phyloP scores from a whole-genome alignment of 306 rosid genomes.

The Astragalus glycyphyllos region DNA sequence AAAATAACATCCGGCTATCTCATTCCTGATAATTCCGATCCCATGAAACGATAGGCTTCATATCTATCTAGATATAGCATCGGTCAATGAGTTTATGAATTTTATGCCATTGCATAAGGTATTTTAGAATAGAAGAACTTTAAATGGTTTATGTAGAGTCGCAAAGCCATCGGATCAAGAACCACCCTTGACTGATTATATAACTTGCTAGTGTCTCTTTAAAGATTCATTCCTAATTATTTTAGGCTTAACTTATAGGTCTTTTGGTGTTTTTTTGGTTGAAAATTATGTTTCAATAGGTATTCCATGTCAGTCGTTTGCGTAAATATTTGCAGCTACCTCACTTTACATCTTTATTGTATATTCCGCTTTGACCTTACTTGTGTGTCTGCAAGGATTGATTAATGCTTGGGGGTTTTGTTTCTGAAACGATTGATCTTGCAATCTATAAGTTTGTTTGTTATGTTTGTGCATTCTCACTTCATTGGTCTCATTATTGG shows the following conservation, averaged over 20 bases:
- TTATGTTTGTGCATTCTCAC: conserved; percentile 37
- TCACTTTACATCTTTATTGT: background rate
- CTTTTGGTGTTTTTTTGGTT: conserved; percentile 4
- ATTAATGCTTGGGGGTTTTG: background rate
- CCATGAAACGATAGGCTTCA: background rate
- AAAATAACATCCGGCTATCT: conserved; percentile 22
- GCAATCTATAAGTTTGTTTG: background rate
- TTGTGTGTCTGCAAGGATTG: conserved; percentile 12
- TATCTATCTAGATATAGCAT: conserved; percentile 26
- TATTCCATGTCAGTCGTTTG: conserved; percentile 4
- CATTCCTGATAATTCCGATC: conserved; percentile 16
- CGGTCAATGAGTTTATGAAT: conserved; percentile 21
- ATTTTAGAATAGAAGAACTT: conserved; percentile 3
- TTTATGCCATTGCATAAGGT: conserved; percentile 16
- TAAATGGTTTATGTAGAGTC: conserved; percentile 1
- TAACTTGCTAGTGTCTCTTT: conserved; percentile 20
- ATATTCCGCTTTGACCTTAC: conserved; percentile 31
- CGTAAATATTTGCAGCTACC: conserved; percentile 1
- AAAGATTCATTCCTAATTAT: conserved; percentile 28
- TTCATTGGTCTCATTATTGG: conserved; percentile 17
- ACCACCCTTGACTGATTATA: conserved; percentile 12
- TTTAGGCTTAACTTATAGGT: conserved; percentile 16
- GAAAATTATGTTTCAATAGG: conserved; percentile 10
- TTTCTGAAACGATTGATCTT: conserved; percentile 26
- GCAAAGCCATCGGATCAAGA: conserved; percentile 24